Evolutionary conservation across 2,329 filamentous ascomycete species (phyloP), one percentile per base, ranked within the genome.

Genomic region (Aspergillus sp.): DNA sequence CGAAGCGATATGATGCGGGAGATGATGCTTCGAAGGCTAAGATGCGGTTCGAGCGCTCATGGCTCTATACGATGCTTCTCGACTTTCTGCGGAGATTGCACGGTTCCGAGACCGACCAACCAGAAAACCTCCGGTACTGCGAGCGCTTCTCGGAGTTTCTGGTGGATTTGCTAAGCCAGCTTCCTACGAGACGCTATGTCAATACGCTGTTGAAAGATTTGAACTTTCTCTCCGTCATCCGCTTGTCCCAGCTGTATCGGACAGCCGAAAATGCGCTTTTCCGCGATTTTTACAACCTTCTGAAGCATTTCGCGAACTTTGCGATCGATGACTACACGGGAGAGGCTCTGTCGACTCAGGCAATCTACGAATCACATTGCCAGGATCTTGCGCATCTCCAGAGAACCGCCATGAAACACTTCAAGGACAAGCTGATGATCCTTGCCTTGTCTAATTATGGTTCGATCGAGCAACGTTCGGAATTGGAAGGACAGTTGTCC

Each of bases 141-240:
- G 93, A 97, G 71, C 84, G 92, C n/a, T 93, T 97, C 57, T 73
- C 94, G 47, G 94, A 99, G 71, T 87, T 99, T 47, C 77, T 99
- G 45, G 87, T 88, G 8, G 94, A 99, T 67, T 76, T 99, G 17
- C 85, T 95, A 69, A 96, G 93, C 64, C 94, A 99, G 69, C 78
- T 97, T 45, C 94, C 94, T 0, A 99, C 95, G 3, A 82, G 94
- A 61, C 85, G 94, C 70, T 97, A 97, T 68, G 89, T 95, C 67
- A 96, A 96, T 70, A 86, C 89, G 1, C 76, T 99, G 40, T 72
- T 97, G 13, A 86, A 88, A 62, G 93, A 99, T 67, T 76, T 97
- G 43, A 91, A 97, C 67, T 73, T 95, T 19, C 73, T 96, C 24
- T 79, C 93, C 1, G 83, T 88, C 9, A 84, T 96, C 62, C 82